A percentile compares a stretch with the other conserved stretches of the same genome.
Evolutionary conservation across 2,329 filamentous ascomycete genomes (phyloP).

Genomic region (Clarireedia paspali): DNA sequence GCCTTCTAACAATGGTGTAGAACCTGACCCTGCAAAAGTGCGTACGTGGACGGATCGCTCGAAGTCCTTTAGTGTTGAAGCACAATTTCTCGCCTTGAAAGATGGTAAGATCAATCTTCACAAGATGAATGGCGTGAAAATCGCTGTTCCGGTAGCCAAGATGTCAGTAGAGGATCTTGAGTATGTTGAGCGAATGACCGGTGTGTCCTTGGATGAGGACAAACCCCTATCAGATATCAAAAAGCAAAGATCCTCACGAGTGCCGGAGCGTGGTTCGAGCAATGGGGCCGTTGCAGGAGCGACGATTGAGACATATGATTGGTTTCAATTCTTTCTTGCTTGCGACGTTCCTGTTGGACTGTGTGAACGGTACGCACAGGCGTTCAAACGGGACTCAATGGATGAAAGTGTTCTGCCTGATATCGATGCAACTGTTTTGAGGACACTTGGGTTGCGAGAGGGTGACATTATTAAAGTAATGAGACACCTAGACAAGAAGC

Average conservation of each 20-base stretch:
- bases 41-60: slow-evolving; percentile 93
- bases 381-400: slow-evolving; percentile 89
- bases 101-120: slow-evolving; percentile 97
- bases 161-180: slow-evolving; percentile 95
- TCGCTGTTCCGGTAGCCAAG: slow-evolving; percentile 88
- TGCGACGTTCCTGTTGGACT: slow-evolving; percentile 88
- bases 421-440: slow-evolving; percentile 73
- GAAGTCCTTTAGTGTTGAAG: slow-evolving; percentile 94
- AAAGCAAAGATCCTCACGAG: slow-evolving; percentile 24
- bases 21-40: slow-evolving; percentile 75
- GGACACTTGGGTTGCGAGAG: slow-evolving; percentile 87
- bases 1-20: slow-evolving; percentile 36
- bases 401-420: slow-evolving; percentile 88
- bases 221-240: slow-evolving; percentile 86
- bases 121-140: slow-evolving; percentile 97
- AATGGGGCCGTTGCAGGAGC: slow-evolving; percentile 50
- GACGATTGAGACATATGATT: slow-evolving; percentile 79
- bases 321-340: slow-evolving; percentile 96
- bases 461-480: slow-evolving; percentile 95
- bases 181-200: slow-evolving; percentile 85
- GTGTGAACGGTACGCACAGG: slow-evolving; percentile 88
- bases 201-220: slow-evolving; percentile 81
- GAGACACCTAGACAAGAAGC: slow-evolving; percentile 78
- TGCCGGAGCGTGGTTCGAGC: slow-evolving; percentile 22
- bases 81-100: slow-evolving; percentile 87